phyloP scores from a whole-genome alignment of 176 grass and related monocot genomes.

The Raddia distichophylla region DNA sequence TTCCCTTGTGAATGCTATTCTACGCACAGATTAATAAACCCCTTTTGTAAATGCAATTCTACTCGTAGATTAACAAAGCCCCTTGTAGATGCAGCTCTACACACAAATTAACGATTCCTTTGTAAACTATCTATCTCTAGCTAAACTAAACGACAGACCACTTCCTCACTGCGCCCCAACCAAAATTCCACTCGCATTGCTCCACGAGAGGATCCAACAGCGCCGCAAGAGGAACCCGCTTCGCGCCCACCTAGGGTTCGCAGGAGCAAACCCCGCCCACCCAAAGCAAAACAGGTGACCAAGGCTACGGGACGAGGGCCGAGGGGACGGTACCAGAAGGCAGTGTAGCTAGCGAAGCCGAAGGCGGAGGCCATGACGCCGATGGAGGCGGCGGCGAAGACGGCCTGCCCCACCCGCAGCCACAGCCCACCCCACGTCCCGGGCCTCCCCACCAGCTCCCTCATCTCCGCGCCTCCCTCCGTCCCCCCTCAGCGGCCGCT shows the following conservation, averaged over 20 bases:
- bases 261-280: neutral
- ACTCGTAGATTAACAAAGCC: neutral
- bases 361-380: conserved; percentile 58
- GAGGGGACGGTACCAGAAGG: conserved; percentile 61
- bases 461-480: conserved; percentile 43
- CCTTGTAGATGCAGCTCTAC: neutral
- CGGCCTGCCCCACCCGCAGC: conserved; percentile 72
- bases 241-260: neutral
- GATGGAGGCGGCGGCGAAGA: conserved; percentile 79
- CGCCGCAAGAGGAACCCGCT: neutral
- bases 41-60: neutral
- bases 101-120: neutral
- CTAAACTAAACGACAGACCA: neutral
- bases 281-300: neutral
- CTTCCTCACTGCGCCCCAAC: neutral
- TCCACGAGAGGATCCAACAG: neutral
- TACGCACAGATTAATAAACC: neutral
- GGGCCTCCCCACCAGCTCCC: conserved; percentile 69
- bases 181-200: conserved; percentile 28
- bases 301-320: neutral
- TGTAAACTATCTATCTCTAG: neutral
- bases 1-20: neutral
- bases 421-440: conserved; percentile 83
- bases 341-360: conserved; percentile 57
- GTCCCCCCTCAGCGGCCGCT: conserved; percentile 23